These are phyloP conservation scores for Aristolochia californica DNA, from an alignment of 164 flowering plant genomes.

Conservation along the genomic window DNA sequence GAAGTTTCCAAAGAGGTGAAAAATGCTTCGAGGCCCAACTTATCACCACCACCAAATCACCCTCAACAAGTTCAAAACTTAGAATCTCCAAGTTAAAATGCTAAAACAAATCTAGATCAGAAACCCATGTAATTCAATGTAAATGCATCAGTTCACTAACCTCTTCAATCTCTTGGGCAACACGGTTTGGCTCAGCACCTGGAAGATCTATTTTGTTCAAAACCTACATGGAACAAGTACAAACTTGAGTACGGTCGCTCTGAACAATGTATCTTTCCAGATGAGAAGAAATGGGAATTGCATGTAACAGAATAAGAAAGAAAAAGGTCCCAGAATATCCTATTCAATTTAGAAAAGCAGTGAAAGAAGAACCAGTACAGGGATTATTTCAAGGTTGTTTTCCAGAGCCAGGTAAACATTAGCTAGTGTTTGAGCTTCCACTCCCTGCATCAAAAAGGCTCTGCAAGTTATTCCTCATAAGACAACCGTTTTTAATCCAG, in stretches of 20 bases:
- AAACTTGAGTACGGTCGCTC: not conserved
- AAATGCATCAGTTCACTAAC: constrained; percentile 26
- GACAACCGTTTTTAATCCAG: too few relatives aligned
- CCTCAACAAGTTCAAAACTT: too few relatives aligned
- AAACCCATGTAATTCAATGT: too few relatives aligned
- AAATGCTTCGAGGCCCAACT: too few relatives aligned
- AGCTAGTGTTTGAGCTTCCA: constrained; percentile 95
- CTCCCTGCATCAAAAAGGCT: constrained; percentile 49
- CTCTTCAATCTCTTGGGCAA: constrained; percentile 88
- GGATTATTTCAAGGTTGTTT: constrained; percentile 85
- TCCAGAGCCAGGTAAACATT: constrained; percentile 93
- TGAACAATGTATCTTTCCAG: not conserved
- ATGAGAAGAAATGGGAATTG: not conserved
- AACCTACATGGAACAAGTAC: constrained; percentile 32
- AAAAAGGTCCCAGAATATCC: too few relatives aligned
- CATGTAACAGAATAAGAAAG: too few relatives aligned
- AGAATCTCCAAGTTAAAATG: too few relatives aligned
- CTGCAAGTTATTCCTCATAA: too few relatives aligned
- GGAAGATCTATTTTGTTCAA: constrained; percentile 98
- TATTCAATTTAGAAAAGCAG: not conserved
- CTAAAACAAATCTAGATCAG: too few relatives aligned
- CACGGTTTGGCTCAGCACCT: constrained; percentile 87
- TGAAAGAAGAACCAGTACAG: constrained; percentile 37
- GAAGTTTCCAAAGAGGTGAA: too few relatives aligned
- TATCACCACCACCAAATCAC: too few relatives aligned